A percentile compares a stretch with the other conserved stretches of the same genome.
These are phyloP conservation scores for Pestalotiopsis sp. DNA, from an alignment of 2,329 filamentous ascomycete genomes.

Conservation along the genomic window DNA sequence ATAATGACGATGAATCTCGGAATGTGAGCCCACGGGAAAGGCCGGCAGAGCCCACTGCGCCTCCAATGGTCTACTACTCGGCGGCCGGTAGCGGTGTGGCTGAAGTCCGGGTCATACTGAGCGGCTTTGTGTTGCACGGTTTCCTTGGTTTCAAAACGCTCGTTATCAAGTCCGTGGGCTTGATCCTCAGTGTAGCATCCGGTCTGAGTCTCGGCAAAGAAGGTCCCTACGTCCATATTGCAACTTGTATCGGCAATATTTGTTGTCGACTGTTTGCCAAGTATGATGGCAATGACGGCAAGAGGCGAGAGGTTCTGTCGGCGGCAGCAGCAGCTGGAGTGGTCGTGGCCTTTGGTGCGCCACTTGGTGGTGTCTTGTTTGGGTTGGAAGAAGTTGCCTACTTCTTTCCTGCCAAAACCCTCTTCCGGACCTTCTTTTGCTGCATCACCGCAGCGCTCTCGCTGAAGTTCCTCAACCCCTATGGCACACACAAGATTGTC, in stretches of 20 bases:
- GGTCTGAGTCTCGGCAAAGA: constrained; percentile 95
- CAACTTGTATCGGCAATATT: constrained; percentile 93
- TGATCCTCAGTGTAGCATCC: constrained; percentile 88
- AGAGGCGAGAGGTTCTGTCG: constrained; percentile 90
- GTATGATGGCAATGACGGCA: constrained; percentile 92
- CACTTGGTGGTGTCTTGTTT: constrained; percentile 84
- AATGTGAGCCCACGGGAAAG: constrained; percentile 37
- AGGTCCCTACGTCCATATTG: constrained; percentile 95
- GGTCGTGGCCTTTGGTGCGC: constrained; percentile 91
- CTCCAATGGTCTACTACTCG: constrained; percentile 92
- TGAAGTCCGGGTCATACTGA: constrained; percentile 97
- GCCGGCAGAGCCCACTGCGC: constrained; percentile 30
- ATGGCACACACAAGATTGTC: constrained; percentile 95
- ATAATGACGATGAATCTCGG: constrained; percentile 42
- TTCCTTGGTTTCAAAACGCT: constrained; percentile 90
- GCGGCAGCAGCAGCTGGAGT: constrained; percentile 91
- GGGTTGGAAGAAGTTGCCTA: constrained; percentile 94
- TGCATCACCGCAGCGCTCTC: constrained; percentile 92
- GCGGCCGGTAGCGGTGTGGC: constrained; percentile 95
- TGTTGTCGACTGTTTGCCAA: constrained; percentile 91
- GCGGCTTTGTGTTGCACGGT: constrained; percentile 93
- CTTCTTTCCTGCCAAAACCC: constrained; percentile 95
- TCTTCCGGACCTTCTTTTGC: constrained; percentile 98
- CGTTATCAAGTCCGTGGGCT: constrained; percentile 77
- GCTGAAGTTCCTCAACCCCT: constrained; percentile 93